Evolutionary conservation across 345 rosid species (phyloP), one percentile per base, ranked within the genome.

Genomic region (Lumnitzera racemosa): DNA sequence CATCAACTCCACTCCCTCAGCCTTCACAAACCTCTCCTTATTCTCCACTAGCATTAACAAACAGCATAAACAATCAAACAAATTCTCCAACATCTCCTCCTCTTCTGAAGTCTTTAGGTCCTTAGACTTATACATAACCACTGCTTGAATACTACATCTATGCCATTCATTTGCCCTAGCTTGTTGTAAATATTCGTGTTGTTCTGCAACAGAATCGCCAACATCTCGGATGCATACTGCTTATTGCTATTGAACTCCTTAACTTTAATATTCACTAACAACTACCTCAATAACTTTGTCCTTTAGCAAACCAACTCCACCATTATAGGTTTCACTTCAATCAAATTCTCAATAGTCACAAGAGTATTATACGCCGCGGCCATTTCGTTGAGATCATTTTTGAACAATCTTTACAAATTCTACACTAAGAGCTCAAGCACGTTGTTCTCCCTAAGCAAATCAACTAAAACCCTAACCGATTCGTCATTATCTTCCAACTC

Each of bases 1-100:
- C 98, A 89, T 92, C 75, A 92, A 66, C 82, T 92, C 99, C 49
- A 92, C 99, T 11, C 99, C 99, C 71, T 92, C 99, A 0, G 99
- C 99, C 70, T 76, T 92, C 24, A 92, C 78, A 68, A 92, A 92
- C 82, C 91, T 87, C 74, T 92, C 99, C 81, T 92, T 92, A 61
- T 92, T 92, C 95, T 92, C 97, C 72, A 89, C 72, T 0, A 97
- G 99, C 99, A 92, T 92, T 77, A 92, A 71, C 72, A 92, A 70
- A 61, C 97, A 89, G 61, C 99, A 92, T 78, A 92, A 64, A 15
- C 79, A 77, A 74, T 92, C 95, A 46, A 92, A 92, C 31, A 92
- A 61, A 74, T 92, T 92, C 84, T 92, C 99, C 60, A 92, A 66
- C 99, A 92, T 89, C 78, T 92, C 99, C 75, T 90, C 97, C 76